These are phyloP conservation scores for Chaetomium tenue DNA, from an alignment of 495 filamentous ascomycete genomes.

Conservation along the genomic window DNA sequence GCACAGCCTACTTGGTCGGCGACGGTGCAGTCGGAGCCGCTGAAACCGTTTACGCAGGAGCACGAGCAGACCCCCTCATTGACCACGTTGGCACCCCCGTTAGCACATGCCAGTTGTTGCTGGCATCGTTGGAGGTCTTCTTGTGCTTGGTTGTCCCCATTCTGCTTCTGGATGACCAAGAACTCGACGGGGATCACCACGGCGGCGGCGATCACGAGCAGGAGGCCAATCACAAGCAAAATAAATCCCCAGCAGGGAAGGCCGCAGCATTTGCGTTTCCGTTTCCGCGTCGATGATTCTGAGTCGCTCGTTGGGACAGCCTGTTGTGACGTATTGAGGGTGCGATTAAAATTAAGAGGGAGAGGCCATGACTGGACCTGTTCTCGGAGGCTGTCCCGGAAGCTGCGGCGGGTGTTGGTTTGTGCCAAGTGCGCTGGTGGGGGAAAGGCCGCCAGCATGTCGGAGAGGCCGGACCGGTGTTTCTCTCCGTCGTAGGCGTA, in stretches of 20 bases:
- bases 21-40: slow-evolving; percentile 68
- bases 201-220: slow-evolving; percentile 80
- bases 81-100: slow-evolving; percentile 75
- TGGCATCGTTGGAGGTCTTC: slow-evolving; percentile 51
- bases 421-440: slow-evolving; percentile 60
- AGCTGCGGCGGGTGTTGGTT: slow-evolving; percentile 46
- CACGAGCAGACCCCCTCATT: slow-evolving; percentile 70
- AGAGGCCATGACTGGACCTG: slow-evolving; percentile 46
- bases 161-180: slow-evolving; percentile 62
- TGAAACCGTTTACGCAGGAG: slow-evolving; percentile 82
- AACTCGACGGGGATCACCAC: slow-evolving; percentile 84
- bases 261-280: slow-evolving; percentile 61
- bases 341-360: slow-evolving; percentile 30
- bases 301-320: slow-evolving; percentile 25
- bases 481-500: slow-evolving; percentile 39
- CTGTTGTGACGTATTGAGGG: slow-evolving; percentile 35
- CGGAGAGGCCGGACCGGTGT: slow-evolving; percentile 66
- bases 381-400: slow-evolving; percentile 42
- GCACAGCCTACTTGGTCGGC: slow-evolving; percentile 66
- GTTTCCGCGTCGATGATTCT: slow-evolving; percentile 25
- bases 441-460: slow-evolving; percentile 90
- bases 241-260: slow-evolving; percentile 80
- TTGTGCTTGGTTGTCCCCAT: slow-evolving; percentile 31
- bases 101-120: slow-evolving; percentile 60
- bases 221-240: slow-evolving; percentile 61